These are phyloP conservation scores for Melaleuca quinquenervia DNA, from an alignment of 345 rosid genomes.

Conservation along the genomic window DNA sequence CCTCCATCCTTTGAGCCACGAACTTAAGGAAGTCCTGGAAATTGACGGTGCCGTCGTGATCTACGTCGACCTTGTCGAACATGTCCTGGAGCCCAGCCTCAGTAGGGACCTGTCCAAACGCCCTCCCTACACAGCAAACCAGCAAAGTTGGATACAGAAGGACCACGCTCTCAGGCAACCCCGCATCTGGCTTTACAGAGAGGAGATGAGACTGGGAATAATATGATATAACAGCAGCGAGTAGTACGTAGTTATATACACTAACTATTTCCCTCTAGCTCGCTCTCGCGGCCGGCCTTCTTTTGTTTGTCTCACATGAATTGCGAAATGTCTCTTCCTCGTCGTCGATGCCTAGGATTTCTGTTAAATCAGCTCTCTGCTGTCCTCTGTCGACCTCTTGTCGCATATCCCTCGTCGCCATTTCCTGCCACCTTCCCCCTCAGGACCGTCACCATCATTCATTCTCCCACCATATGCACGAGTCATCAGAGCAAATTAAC, in stretches of 20 bases:
- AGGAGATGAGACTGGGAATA: background rate
- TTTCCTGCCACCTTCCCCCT: background rate
- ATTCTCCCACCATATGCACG: background rate
- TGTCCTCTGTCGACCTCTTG: background rate
- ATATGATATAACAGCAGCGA: background rate
- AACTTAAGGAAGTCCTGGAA: conserved; percentile 36
- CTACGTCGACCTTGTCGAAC: background rate
- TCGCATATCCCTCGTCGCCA: background rate
- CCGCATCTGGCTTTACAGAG: background rate
- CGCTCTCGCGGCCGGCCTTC: background rate
- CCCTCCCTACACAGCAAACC: background rate
- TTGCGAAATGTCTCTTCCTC: background rate
- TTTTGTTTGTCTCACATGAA: background rate
- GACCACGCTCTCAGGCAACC: background rate
- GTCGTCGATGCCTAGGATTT: background rate
- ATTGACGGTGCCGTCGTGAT: conserved; percentile 29
- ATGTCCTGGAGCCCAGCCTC: background rate
- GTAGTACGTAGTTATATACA: background rate
- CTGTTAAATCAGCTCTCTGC: background rate
- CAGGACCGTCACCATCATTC: background rate
- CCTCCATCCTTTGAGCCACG: conserved; percentile 49
- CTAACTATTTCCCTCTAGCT: background rate
- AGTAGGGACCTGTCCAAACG: background rate
- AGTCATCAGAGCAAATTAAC: background rate
- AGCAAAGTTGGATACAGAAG: background rate